Evolutionary conservation across 2,329 filamentous ascomycete species (phyloP).

Genomic region (Hypocreales sp.): DNA sequence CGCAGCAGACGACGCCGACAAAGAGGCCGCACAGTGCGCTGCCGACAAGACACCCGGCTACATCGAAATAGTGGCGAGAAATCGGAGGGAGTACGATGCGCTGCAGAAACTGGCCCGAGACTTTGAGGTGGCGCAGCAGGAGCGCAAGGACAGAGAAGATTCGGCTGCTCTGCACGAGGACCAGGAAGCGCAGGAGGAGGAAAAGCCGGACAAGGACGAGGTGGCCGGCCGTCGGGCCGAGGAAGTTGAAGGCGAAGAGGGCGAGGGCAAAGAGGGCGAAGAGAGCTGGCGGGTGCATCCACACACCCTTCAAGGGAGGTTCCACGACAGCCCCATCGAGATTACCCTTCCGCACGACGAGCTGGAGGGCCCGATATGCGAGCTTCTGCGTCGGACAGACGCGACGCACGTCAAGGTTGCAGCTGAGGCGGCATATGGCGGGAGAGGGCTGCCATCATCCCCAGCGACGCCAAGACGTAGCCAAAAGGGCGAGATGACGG

Average conservation of each 20-base stretch:
- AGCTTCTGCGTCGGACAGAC: constrained; percentile 51
- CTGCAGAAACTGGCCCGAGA: constrained; percentile 40
- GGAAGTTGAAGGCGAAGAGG: constrained; percentile 13
- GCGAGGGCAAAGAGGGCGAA: constrained; percentile 9
- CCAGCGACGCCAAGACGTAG: constrained; percentile 49
- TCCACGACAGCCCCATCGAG: constrained; percentile 57
- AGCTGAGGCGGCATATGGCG: constrained; percentile 66
- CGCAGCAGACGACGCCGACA: constrained; percentile 3
- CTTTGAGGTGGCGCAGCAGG: constrained; percentile 31
- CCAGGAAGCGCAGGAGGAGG: constrained; percentile 10
- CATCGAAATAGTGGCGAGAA: constrained; percentile 33
- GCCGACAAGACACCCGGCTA: constrained; percentile 18
- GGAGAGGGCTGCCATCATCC: constrained; percentile 59
- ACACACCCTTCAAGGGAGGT: constrained; percentile 59
- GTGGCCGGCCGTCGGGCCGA: constrained; percentile 15
- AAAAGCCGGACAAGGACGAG: constrained; percentile 11
- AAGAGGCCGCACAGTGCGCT: too few relatives aligned
- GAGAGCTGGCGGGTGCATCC: constrained; percentile 48
- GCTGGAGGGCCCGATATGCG: constrained; percentile 53
- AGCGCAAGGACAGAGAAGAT: constrained; percentile 17
- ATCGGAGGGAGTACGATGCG: constrained; percentile 36
- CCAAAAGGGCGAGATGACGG: constrained; percentile 43
- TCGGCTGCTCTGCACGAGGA: too few relatives aligned
- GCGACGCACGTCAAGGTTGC: constrained; percentile 60
- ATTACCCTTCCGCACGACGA: constrained; percentile 56